A percentile compares a stretch with the other conserved stretches of the same genome.
Evolutionary conservation across 192 early-diverging fungal genomes (phyloP).

Genomic region (Spizellomyces punctatus): DNA sequence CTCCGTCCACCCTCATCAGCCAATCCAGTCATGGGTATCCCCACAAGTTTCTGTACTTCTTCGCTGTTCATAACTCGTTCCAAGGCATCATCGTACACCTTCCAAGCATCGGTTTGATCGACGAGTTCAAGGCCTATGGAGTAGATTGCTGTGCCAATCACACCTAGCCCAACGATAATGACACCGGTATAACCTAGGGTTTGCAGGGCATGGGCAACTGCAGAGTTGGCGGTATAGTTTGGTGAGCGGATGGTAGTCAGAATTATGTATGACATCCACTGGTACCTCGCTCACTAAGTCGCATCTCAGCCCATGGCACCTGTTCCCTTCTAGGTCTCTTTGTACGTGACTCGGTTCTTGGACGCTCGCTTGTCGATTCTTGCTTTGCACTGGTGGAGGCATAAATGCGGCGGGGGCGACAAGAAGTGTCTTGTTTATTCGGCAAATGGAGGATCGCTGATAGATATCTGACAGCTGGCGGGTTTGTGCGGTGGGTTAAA

Average conservation of each 20-base stretch:
- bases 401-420: no score
- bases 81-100: conserved; percentile 2
- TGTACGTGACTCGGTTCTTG: no score
- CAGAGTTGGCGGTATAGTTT: neutral
- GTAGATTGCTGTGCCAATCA: conserved; percentile 10
- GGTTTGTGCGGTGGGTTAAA: no score
- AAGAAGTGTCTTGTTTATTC: no score
- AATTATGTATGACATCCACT: no score
- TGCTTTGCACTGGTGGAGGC: no score
- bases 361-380: no score
- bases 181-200: neutral
- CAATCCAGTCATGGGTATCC: conserved; percentile 8
- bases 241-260: neutral
- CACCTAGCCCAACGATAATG: conserved; percentile 6
- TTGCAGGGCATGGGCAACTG: conserved; percentile 1
- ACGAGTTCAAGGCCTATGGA: conserved; percentile 1
- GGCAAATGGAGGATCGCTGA: no score
- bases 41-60: neutral
- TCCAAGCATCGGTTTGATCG: conserved; percentile 1
- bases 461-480: no score
- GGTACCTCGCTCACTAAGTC: no score
- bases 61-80: neutral
- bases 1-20: neutral
- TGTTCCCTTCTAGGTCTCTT: no score
- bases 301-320: no score